Evolutionary conservation across 257 asterid species (phyloP), one percentile per base, ranked within the genome.

Genomic region (Linderniella brevidens): DNA sequence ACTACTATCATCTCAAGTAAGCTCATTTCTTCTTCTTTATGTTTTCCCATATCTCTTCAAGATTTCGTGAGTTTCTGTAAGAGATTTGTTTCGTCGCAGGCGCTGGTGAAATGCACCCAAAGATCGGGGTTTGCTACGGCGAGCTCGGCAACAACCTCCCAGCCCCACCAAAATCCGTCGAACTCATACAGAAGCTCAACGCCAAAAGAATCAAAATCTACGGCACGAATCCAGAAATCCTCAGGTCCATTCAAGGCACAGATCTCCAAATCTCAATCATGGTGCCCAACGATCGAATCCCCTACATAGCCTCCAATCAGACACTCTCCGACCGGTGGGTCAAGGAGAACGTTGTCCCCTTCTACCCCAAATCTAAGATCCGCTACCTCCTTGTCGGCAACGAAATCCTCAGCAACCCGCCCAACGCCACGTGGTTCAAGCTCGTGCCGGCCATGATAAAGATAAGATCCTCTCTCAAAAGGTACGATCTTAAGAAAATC

Each of bases 331-430:
- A 84, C 53, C 57, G 68, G 52, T 88, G 98, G 98, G 90, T 88
- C 14, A 41, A 48, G 18, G 52, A 67, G 13, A 76, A 84, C 42
- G 87, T 81, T 36, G 73, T 61, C 0, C 87, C 94, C 0, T 84
- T 72, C 52, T 80, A 76, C 79, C 84, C 79, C 13, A 14, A 70
- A 15, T 76, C 92, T 3, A 74, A 64, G 68, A 84, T 84, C 62
- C 93, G 92, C 35, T 88, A 88, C 85, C 82, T 88, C 48, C 75
- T 88, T 6, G 70, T 88, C 20, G 98, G 98, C 20, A 88, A 88
- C 53, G 98, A 88, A 48, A 80, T 88, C 59, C 69, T 84, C 3
- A 80, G 93, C 74, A 71, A 54, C 69, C 74, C 55, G 37, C 82
- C 86, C 0, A 72, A 74, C 19, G 40, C 93, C 16, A 84, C 98